These are phyloP conservation scores for Phytophthora crassamura DNA, from an alignment of 352 stramenopile genomes.

Conservation along the genomic window DNA sequence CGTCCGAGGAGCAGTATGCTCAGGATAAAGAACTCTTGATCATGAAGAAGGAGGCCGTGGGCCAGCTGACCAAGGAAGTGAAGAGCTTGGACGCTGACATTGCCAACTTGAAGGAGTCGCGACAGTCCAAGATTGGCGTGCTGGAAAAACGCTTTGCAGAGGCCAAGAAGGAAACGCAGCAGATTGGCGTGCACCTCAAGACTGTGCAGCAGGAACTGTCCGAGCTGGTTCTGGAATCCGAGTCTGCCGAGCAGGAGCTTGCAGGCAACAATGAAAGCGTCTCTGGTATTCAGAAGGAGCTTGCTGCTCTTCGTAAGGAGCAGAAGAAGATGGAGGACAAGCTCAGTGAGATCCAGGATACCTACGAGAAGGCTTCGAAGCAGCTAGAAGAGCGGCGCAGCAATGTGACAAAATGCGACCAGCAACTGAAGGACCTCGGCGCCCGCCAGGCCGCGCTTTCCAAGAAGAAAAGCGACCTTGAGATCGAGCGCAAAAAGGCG, in stretches of 20 bases:
- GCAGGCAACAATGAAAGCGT: slow-evolving; percentile 64
- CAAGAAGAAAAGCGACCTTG: slow-evolving; percentile 87
- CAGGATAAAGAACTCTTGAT: slow-evolving; percentile 70
- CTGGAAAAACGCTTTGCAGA: slow-evolving; percentile 80
- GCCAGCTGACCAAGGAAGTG: slow-evolving; percentile 80
- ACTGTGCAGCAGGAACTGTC: slow-evolving; percentile 72
- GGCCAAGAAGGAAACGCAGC: slow-evolving; percentile 79
- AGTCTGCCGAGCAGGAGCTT: slow-evolving; percentile 76
- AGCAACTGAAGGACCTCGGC: slow-evolving; percentile 92
- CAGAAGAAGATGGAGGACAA: slow-evolving; percentile 77
- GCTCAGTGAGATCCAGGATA: slow-evolving; percentile 65
- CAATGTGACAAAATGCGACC: slow-evolving; percentile 86
- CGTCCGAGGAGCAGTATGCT: slow-evolving; percentile 77
- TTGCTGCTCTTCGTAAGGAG: slow-evolving; percentile 66
- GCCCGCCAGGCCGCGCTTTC: slow-evolving; percentile 79
- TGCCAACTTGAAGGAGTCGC: slow-evolving; percentile 81
- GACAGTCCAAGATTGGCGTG: slow-evolving; percentile 80
- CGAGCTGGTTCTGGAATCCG: slow-evolving; percentile 75
- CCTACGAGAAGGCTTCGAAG: slow-evolving; percentile 63
- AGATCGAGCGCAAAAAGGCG: slow-evolving; percentile 96
- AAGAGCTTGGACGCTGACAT: slow-evolving; percentile 81
- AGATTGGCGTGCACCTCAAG: slow-evolving; percentile 66
- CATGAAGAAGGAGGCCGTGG: slow-evolving; percentile 70
- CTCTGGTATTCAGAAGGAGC: slow-evolving; percentile 60
- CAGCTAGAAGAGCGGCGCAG: slow-evolving; percentile 76